These are phyloP conservation scores for Globisporangium nodosum DNA, from an alignment of 352 stramenopile genomes.

Conservation along the genomic window DNA sequence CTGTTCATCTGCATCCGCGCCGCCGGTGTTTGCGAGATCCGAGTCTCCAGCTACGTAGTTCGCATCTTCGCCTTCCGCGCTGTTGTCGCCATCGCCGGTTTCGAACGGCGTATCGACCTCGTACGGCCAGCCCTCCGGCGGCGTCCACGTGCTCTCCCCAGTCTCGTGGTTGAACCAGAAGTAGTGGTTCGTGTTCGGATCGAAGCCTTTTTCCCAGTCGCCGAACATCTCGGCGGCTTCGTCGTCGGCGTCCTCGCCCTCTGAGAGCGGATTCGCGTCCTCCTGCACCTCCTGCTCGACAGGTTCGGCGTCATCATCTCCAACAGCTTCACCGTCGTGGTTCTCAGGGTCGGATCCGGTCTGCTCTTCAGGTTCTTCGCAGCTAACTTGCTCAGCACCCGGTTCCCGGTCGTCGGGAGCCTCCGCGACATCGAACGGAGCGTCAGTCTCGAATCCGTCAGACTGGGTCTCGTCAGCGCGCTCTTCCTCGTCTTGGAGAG, in stretches of 20 bases:
- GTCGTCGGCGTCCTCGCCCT: conserved; percentile 55
- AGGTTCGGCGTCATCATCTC: conserved; percentile 2
- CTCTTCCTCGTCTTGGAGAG: background rate
- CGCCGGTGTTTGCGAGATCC: conserved; percentile 1
- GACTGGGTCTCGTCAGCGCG: background rate
- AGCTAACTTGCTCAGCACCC: background rate
- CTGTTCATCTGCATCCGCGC: conserved; percentile 6
- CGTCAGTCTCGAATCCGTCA: background rate
- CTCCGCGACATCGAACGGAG: background rate
- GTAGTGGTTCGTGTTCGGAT: conserved; percentile 76
- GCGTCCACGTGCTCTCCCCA: conserved; percentile 73
- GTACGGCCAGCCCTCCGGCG: conserved; percentile 71
- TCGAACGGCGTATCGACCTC: conserved; percentile 64
- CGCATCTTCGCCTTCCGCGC: conserved; percentile 15
- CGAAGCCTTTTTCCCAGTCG: conserved; percentile 85
- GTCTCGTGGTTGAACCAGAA: conserved; percentile 88
- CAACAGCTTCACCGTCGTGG: background rate
- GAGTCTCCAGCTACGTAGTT: background rate
- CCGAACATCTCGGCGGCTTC: conserved; percentile 73
- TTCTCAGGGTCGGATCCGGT: background rate
- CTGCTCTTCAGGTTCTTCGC: background rate
- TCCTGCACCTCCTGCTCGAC: background rate
- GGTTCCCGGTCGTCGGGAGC: background rate
- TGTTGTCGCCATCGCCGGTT: conserved; percentile 18
- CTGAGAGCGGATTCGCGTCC: conserved; percentile 19